Base-by-base conservation (phyloP, 805 yeast genomes). In the Saturnispora bothae region DNA sequence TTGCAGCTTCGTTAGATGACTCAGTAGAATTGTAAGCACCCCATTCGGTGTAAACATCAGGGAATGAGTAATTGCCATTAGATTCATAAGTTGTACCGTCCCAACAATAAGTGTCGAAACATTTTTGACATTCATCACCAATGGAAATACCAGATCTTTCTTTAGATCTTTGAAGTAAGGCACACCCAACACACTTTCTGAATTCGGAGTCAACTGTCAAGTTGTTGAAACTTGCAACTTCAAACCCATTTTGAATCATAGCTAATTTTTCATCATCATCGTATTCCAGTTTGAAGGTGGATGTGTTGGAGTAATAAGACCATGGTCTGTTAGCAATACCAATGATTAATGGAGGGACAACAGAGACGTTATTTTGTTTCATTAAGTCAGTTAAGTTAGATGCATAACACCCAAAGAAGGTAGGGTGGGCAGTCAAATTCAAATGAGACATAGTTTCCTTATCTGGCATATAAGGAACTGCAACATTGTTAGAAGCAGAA, bases 391-490 rank as follows among this genome's bases (percentile, higher is more conserved):
- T 75, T 52, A 78, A 60, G 51, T 82, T 80, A 1, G 59, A 47
- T 4, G 83, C 68, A 52, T 81, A 70, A 59, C 95, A 84, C 25
- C 95, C 95, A 54, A 85, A 85, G 62, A 85, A 84, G 1, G 80
- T 67, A 36, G 95, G 94, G 43, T 61, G 69, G 8, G 77, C 64
- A 13, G 83, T 78, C 45, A 83, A 64, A 41, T 80, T 80, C 45
- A 62, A 49, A 42, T 69, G 67, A 19, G 72, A 51, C 56, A 83
- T 80, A 0, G 86, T 69, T 31, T 66, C 59, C 20, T 55, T 61
- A 53, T 76, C 88, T 10, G 95, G 95, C 39, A 84, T 88, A 48
- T 80, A 73, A 8, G 95, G 94, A 68, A 81, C 82, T 3, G 78
- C 64, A 20, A 82, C 71, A 35, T 73, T 72, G 45, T 69, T 65